A percentile compares a stretch with the other conserved stretches of the same genome.
These are phyloP conservation scores for Corylus heterophylla DNA, from an alignment of 306 rosid species.

Conservation along the genomic window DNA sequence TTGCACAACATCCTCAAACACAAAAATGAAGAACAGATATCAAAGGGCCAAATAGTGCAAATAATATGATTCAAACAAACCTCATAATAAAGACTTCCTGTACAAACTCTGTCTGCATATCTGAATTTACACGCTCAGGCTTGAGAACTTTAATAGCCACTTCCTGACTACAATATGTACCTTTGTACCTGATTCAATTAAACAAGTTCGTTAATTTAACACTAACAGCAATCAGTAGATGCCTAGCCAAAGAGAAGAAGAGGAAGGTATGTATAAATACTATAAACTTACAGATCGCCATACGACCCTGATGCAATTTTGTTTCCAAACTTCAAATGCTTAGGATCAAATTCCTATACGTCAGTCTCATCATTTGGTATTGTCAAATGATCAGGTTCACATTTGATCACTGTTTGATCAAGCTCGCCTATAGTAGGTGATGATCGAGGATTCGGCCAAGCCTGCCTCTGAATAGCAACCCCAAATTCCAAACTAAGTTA, in stretches of 20 bases:
- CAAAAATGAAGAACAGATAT: constrained; percentile 9
- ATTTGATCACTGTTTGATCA: constrained; percentile 52
- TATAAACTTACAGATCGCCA: constrained; percentile 83
- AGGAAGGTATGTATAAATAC: neutral
- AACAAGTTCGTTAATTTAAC: constrained; percentile 24
- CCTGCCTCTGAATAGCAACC: constrained; percentile 55
- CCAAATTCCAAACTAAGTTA: constrained; percentile 28
- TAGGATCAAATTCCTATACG: constrained; percentile 95
- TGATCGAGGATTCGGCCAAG: constrained; percentile 48
- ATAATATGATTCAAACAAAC: constrained; percentile 38
- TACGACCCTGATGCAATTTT: constrained; percentile 92
- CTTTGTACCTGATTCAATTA: constrained; percentile 70
- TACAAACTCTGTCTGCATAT: constrained; percentile 83
- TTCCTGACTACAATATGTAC: constrained; percentile 89
- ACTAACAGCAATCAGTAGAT: constrained; percentile 4
- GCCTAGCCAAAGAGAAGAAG: neutral
- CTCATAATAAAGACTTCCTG: constrained; percentile 98
- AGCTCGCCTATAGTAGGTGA: constrained; percentile 46
- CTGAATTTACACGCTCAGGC: constrained; percentile 76
- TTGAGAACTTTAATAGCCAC: constrained; percentile 95
- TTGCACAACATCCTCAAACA: constrained; percentile 17
- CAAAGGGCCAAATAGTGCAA: constrained; percentile 8
- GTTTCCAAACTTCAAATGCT: constrained; percentile 68
- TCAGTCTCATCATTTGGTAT: constrained; percentile 91
- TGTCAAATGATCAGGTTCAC: constrained; percentile 56